phyloP scores from a whole-genome alignment of 169 alveolate genomes.

The Babesia bigemina region DNA sequence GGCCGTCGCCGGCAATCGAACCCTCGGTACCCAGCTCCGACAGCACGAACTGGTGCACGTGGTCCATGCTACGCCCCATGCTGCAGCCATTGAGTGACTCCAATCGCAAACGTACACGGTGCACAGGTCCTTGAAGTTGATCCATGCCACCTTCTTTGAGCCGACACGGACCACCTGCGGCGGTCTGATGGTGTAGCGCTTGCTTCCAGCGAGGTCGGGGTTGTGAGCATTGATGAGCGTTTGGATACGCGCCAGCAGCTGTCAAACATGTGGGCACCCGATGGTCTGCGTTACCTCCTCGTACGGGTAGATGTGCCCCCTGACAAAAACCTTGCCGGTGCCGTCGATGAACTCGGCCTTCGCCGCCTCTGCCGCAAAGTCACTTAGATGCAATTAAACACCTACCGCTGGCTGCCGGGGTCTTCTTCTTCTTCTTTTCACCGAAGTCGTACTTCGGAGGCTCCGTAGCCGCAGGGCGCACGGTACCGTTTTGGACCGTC shows the following conservation, averaged over 20 bases:
- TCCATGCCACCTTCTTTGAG: conserved; percentile 94
- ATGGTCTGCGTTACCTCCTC: conserved; percentile 74
- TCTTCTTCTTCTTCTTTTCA: conserved; percentile 82
- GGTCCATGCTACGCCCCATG: conserved; percentile 92
- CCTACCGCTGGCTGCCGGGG: conserved; percentile 73
- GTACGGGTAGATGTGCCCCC: conserved; percentile 86
- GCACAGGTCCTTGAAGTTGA: conserved; percentile 91
- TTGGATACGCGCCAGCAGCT: conserved; percentile 86
- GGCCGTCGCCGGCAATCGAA: conserved; percentile 93
- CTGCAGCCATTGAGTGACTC: conserved; percentile 12
- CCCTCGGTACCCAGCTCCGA: conserved; percentile 93
- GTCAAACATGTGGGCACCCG: not conserved
- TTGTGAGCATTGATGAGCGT: conserved; percentile 84
- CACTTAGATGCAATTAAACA: not conserved
- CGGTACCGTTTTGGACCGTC: not conserved
- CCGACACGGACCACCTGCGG: conserved; percentile 95
- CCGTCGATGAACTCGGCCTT: conserved; percentile 77
- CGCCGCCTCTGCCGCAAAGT: conserved; percentile 54
- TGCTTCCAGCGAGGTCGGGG: conserved; percentile 87
- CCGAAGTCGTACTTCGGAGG: conserved; percentile 83
- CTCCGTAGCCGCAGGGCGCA: conserved; percentile 50
- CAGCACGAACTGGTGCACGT: conserved; percentile 91
- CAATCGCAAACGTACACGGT: conserved; percentile 66
- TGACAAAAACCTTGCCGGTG: conserved; percentile 79
- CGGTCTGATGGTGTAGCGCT: conserved; percentile 87